Evolutionary conservation across 2,329 filamentous ascomycete genomes (phyloP).

Genomic region (Pyrenochaeta sp.): DNA sequence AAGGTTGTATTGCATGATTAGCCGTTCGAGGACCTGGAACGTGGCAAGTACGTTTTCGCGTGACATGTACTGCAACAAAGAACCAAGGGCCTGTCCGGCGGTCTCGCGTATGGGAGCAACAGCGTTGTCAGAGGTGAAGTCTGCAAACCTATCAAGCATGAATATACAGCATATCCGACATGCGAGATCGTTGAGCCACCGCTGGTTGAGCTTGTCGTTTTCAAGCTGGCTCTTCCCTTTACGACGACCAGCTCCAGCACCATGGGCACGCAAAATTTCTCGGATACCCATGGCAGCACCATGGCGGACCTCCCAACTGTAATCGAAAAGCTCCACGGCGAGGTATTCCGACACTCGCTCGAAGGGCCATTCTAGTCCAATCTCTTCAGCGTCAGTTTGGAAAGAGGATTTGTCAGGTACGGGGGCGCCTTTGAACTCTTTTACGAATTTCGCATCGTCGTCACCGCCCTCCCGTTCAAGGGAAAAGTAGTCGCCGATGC

Average conservation of each 20-base stretch:
- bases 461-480: constrained; percentile 82
- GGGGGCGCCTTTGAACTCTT: constrained; percentile 89
- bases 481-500: constrained; percentile 80
- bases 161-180: constrained; percentile 94
- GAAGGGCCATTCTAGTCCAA: constrained; percentile 91
- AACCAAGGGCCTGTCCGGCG: constrained; percentile 90
- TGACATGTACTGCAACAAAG: constrained; percentile 84
- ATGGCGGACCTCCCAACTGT: constrained; percentile 93
- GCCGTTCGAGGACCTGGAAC: constrained; percentile 83
- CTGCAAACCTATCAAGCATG: constrained; percentile 96
- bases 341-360: constrained; percentile 94
- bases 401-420: constrained; percentile 86
- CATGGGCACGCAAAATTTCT: constrained; percentile 92
- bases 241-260: constrained; percentile 81
- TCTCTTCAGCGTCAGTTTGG: constrained; percentile 76
- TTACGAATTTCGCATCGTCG: constrained; percentile 90
- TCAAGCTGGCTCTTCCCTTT: constrained; percentile 74
- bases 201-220: constrained; percentile 81
- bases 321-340: constrained; percentile 91
- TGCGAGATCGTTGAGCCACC: constrained; percentile 94
- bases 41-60: constrained; percentile 81
- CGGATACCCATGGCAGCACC: constrained; percentile 94
- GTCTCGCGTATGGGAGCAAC: constrained; percentile 96
- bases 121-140: constrained; percentile 97
- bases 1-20: constrained; percentile 87